A percentile compares a stretch with the other conserved stretches of the same genome.
These are phyloP conservation scores for Trifolium repens DNA, from an alignment of 306 rosid genomes.

Conservation along the genomic window DNA sequence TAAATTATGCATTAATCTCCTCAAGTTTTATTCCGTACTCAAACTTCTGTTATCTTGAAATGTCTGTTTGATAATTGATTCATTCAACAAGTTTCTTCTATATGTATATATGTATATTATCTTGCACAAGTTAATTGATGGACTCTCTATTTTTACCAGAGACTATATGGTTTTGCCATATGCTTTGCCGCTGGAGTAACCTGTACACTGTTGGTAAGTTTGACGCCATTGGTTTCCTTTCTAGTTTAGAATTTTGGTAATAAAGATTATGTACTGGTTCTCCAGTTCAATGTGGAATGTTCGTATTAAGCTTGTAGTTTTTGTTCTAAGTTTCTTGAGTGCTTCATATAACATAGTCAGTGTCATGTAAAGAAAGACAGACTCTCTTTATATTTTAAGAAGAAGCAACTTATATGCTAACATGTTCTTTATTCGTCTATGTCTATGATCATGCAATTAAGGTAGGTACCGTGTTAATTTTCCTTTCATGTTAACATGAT, in stretches of 20 bases:
- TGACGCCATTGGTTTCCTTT: constrained; percentile 2
- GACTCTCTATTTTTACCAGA: constrained; percentile 53
- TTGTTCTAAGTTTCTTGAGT: background rate
- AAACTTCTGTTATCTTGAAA: constrained; percentile 10
- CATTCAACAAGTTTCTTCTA: constrained; percentile 31
- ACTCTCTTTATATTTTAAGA: background rate
- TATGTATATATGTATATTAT: background rate
- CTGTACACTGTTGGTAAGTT: constrained; percentile 81
- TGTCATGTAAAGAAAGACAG: background rate
- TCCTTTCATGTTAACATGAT: background rate
- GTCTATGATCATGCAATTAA: background rate
- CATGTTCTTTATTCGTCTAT: background rate
- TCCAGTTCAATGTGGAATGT: constrained; percentile 12
- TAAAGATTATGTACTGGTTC: constrained; percentile 33
- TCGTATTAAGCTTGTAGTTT: constrained; percentile 8
- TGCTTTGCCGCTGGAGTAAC: constrained; percentile 87
- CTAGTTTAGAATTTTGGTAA: constrained; percentile 10
- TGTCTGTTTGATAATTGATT: constrained; percentile 28
- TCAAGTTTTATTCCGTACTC: constrained; percentile 28
- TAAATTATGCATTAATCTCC: constrained; percentile 29
- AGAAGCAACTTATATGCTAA: background rate
- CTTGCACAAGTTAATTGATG: constrained; percentile 39
- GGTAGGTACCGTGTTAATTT: background rate
- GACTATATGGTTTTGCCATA: constrained; percentile 85
- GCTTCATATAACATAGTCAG: background rate